These are phyloP conservation scores for Nymphaea thermarum DNA, from an alignment of 164 flowering plant species.

Conservation along the genomic window DNA sequence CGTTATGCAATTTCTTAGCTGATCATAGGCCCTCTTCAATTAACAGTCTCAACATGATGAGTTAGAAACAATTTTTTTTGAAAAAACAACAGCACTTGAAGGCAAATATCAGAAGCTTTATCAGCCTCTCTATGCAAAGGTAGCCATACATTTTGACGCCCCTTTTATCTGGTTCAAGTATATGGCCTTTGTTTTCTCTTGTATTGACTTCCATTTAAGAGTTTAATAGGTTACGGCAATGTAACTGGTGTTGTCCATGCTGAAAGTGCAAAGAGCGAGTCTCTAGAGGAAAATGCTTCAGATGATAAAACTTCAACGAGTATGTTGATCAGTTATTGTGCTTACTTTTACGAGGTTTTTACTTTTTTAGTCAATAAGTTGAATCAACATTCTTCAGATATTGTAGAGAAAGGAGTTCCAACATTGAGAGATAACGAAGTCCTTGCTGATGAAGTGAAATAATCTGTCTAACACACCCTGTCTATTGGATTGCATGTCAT, in stretches of 20 bases:
- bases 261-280: slow-evolving; percentile 4
- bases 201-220: background rate
- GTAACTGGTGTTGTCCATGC: slow-evolving; percentile 11
- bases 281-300: slow-evolving; percentile 3
- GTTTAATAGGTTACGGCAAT: slow-evolving; percentile 6
- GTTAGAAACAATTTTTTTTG: slow-evolving; percentile 34
- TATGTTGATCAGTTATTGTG: background rate
- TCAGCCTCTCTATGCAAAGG: slow-evolving; percentile 31
- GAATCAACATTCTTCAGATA: background rate
- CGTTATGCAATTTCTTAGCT: no score
- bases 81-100: slow-evolving; percentile 39
- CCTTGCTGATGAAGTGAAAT: slow-evolving; percentile 52
- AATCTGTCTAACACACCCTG: no score
- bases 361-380: background rate
- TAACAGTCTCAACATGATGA: slow-evolving; percentile 35
- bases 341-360: background rate
- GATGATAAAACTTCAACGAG: slow-evolving; percentile 5
- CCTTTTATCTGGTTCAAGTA: background rate
- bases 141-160: slow-evolving; percentile 1
- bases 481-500: no score
- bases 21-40: no score
- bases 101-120: slow-evolving; percentile 36
- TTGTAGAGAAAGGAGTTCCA: slow-evolving; percentile 68
- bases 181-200: background rate
- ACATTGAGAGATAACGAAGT: slow-evolving; percentile 82